These are phyloP conservation scores for Acorus gramineus DNA, from an alignment of 106 monocot species.

Conservation along the genomic window DNA sequence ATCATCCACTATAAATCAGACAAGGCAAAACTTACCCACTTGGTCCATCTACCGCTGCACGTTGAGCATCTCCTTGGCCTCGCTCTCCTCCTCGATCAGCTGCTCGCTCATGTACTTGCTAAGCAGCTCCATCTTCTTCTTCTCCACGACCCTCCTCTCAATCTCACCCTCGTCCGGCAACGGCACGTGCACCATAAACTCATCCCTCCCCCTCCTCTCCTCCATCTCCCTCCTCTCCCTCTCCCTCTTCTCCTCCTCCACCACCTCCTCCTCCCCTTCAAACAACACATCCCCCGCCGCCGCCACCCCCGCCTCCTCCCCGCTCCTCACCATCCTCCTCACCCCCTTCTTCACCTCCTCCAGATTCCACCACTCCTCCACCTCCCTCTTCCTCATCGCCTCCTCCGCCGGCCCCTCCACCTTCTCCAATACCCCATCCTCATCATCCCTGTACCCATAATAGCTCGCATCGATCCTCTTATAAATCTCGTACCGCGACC, in stretches of 20 bases:
- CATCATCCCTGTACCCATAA: conserved; percentile 91
- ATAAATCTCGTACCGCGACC: conserved; percentile 81
- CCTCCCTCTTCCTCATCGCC: conserved; percentile 41
- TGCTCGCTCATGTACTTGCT: conserved; percentile 70
- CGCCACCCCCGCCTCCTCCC: conserved; percentile 57
- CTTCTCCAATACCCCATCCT: conserved; percentile 90
- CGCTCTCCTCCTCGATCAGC: conserved; percentile 65
- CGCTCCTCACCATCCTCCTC: conserved; percentile 74
- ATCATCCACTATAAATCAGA: too few relatives aligned
- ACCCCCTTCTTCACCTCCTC: conserved; percentile 70
- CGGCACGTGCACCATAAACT: conserved; percentile 81
- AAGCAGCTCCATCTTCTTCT: conserved; percentile 87
- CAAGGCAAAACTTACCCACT: too few relatives aligned
- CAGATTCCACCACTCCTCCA: conserved; percentile 58
- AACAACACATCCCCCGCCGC: conserved; percentile 51
- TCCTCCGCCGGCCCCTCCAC: conserved; percentile 58
- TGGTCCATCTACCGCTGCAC: conserved; percentile 30
- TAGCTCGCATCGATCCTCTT: conserved; percentile 91
- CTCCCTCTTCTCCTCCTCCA: conserved; percentile 70
- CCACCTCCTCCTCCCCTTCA: conserved; percentile 89
- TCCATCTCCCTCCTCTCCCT: conserved; percentile 44
- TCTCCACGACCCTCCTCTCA: conserved; percentile 86
- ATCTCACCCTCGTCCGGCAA: conserved; percentile 90
- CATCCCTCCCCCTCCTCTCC: conserved; percentile 37
- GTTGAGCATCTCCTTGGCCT: conserved; percentile 88